These are phyloP conservation scores for Abrus precatorius DNA, from an alignment of 306 rosid species.

Conservation along the genomic window DNA sequence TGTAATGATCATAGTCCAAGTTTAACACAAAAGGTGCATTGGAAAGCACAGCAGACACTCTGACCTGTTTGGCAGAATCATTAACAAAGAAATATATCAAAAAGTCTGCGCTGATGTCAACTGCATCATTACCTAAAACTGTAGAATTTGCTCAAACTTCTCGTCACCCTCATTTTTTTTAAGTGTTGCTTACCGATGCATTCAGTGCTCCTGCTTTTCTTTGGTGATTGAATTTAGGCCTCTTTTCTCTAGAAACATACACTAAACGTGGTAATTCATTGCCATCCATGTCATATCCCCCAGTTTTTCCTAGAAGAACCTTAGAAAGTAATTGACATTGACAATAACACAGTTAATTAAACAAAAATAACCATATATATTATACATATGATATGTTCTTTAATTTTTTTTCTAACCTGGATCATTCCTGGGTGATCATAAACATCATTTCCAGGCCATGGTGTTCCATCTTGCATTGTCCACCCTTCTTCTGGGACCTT, in stretches of 20 bases:
- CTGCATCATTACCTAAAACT: neutral
- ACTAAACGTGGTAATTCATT: constrained; percentile 71
- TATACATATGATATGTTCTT: neutral
- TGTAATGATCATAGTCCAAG: constrained; percentile 71
- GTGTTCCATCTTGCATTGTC: constrained; percentile 86
- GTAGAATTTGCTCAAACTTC: neutral
- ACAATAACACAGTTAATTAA: neutral
- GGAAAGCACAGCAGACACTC: constrained; percentile 75
- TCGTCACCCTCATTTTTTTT: neutral
- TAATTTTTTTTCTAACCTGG: constrained; percentile 52
- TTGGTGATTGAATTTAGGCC: constrained; percentile 71
- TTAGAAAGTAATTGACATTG: constrained; percentile 24
- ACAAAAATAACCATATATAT: constrained; percentile 10
- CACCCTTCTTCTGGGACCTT: constrained; percentile 81
- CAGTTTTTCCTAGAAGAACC: constrained; percentile 72
- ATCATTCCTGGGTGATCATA: constrained; percentile 80
- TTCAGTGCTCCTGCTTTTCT: constrained; percentile 79
- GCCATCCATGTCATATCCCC: constrained; percentile 63
- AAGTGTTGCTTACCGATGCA: constrained; percentile 62
- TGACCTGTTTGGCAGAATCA: constrained; percentile 55
- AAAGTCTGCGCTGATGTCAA: neutral
- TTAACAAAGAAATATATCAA: constrained; percentile 24
- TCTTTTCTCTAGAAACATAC: constrained; percentile 81
- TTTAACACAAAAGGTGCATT: constrained; percentile 76
- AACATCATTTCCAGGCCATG: constrained; percentile 76